Evolutionary conservation across 108 stramenopile genomes (phyloP).

Genomic region (Cyclotella distinguenda): DNA sequence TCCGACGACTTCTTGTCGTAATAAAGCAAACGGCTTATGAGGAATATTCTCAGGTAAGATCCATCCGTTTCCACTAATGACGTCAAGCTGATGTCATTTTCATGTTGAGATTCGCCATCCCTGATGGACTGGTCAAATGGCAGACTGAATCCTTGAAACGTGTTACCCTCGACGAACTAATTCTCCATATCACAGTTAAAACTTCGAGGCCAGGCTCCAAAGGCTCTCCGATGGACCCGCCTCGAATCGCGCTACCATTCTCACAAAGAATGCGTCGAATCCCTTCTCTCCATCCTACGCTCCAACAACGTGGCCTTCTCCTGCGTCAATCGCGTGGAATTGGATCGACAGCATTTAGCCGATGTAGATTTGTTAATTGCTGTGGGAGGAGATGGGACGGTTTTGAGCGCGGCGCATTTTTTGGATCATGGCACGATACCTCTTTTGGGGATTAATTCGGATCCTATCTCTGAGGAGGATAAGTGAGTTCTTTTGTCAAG

Average conservation of each 20-base stretch:
- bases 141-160: background rate
- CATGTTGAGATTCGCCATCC: background rate
- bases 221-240: conserved; percentile 92
- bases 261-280: conserved; percentile 88
- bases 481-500: conserved; percentile 36
- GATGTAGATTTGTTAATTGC: conserved; percentile 92
- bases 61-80: background rate
- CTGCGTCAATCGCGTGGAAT: conserved; percentile 91
- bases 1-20: conserved; percentile 80
- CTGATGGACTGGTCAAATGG: background rate
- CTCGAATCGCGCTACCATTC: conserved; percentile 87
- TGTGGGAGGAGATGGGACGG: conserved; percentile 96
- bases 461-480: conserved; percentile 65
- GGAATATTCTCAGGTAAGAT: conserved; percentile 50
- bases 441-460: conserved; percentile 79
- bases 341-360: conserved; percentile 92
- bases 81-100: background rate
- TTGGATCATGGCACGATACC: conserved; percentile 89
- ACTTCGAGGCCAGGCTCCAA: conserved; percentile 92
- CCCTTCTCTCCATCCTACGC: conserved; percentile 60
- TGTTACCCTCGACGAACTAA: background rate
- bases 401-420: conserved; percentile 85
- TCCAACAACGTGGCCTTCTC: conserved; percentile 76
- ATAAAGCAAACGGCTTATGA: conserved; percentile 97
- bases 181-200: conserved; percentile 63